Base-by-base conservation (phyloP, 257 asterid species). In the Gentiana macrophylla region DNA sequence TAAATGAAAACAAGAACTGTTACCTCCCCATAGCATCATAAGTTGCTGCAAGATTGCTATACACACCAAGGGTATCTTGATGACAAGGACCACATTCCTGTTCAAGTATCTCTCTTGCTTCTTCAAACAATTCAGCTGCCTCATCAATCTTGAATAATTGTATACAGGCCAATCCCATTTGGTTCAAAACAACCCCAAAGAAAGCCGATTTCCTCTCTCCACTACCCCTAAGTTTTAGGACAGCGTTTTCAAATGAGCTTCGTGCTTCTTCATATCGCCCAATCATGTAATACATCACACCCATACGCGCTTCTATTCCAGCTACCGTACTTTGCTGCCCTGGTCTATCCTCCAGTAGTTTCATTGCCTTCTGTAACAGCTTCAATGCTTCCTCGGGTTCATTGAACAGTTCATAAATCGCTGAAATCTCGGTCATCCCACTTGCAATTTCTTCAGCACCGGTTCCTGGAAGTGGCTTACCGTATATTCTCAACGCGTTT, bases 21-120 rank as follows among this genome's bases (percentile, higher is more conserved):
- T 92, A 92, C 99, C 99, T 92, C 77, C 99, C 99, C 85, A 88
- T 72, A 36, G 95, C 99, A 71, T 92, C 99, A 67, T 92, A 92
- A 62, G 97, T 88, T 56, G 99, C 99, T 11, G 99, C 97, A 37
- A 92, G 95, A 67, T 92, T 92, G 79, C 95, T 85, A 67, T 92
- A 92, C 33, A 92, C 94, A 50, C 99, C 97, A 15, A 92, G 97
- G 7, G 99, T 81, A 65, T 92, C 99, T 72, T 88, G 99, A 68
- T 92, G 97, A 50, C 86, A 80, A 2, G 97, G 94, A 43, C 99
- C 94, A 54, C 89, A 79, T 75, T 91, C 97, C 70, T 70, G 88
- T 67, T 92, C 97, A 62, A 87, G 80, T 67, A 87, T 85, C 72
- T 72, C 94, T 68, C 94, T 81, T 57, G 99, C 97, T 80, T 92